Conservation (phyloP, 2,329 filamentous ascomycete genomes). For the Penicillium hesseltinei region DNA sequence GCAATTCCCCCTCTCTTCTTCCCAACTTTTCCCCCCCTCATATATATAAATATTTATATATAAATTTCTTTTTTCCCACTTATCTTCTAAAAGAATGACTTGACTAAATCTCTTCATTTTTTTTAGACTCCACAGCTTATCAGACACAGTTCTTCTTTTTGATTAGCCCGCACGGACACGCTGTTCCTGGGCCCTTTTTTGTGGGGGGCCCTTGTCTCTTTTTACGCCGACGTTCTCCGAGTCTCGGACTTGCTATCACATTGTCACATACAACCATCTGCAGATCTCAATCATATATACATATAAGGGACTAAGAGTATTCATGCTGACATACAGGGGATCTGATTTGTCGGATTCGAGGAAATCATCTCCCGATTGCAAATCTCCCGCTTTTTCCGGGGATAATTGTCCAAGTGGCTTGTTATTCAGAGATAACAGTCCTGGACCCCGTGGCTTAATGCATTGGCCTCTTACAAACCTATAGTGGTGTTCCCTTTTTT, state of each 20-base stretch:
- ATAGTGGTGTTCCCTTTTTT: not conserved
- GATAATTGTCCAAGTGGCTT: not conserved
- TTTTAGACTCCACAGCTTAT: conserved; percentile 34
- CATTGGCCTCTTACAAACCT: not conserved
- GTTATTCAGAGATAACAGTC: not conserved
- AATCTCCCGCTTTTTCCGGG: not conserved
- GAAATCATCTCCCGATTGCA: not conserved
- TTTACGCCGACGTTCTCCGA: not conserved
- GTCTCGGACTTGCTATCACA: not conserved
- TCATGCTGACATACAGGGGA: not conserved
- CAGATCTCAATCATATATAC: not conserved
- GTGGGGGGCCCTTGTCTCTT: not conserved
- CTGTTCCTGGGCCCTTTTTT: not conserved
- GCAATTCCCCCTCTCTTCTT: not conserved
- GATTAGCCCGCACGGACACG: conserved; percentile 11
- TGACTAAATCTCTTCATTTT: conserved; percentile 7
- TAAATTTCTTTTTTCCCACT: conserved; percentile 18
- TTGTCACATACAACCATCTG: not conserved
- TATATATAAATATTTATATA: not conserved
- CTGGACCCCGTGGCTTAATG: not conserved
- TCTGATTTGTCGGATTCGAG: not conserved
- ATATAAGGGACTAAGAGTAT: not conserved
- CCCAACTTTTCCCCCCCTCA: not conserved
- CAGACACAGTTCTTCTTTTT: conserved; percentile 8
- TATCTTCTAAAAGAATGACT: conserved; percentile 7